These are phyloP conservation scores for Lentinus polychrous DNA, from an alignment of 1,284 basidiomycete genomes.

Conservation along the genomic window DNA sequence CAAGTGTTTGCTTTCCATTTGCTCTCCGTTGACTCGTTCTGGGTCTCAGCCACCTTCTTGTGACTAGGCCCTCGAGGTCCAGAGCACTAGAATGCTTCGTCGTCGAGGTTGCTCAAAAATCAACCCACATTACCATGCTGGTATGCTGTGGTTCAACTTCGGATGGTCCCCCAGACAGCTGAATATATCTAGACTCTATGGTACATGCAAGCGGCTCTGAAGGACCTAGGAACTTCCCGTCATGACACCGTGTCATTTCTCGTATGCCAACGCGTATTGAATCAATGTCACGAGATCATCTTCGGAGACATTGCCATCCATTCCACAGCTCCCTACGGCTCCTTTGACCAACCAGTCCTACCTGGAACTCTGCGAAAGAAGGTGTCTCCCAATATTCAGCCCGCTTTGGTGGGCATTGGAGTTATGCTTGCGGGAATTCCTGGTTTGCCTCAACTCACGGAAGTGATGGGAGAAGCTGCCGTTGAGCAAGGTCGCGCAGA, in stretches of 20 bases:
- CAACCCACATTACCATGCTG: constrained; percentile 90
- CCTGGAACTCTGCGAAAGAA: constrained; percentile 51
- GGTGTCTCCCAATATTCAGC: constrained; percentile 65
- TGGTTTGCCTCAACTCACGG: constrained; percentile 71
- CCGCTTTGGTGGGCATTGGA: constrained; percentile 83
- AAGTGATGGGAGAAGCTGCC: constrained; percentile 75
- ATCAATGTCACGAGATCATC: constrained; percentile 94
- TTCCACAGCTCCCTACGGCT: constrained; percentile 56
- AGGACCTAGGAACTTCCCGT: constrained; percentile 65
- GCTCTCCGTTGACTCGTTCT: constrained; percentile 8
- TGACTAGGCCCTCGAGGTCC: constrained; percentile 85
- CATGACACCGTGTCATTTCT: constrained; percentile 77
- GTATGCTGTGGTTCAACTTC: constrained; percentile 44
- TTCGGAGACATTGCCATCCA: constrained; percentile 78
- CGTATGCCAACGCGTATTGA: constrained; percentile 89
- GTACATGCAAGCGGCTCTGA: constrained; percentile 96
- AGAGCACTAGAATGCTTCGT: constrained; percentile 91
- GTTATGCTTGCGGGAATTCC: constrained; percentile 73
- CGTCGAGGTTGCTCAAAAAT: constrained; percentile 77
- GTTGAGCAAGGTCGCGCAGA: constrained; percentile 82
- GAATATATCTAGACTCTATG: constrained; percentile 74
- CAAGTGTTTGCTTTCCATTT: constrained; percentile 10
- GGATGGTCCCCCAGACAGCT: constrained; percentile 14
- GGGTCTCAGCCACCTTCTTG: constrained; percentile 73
- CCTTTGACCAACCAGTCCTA: constrained; percentile 34